phyloP scores from a whole-genome alignment of 2,329 filamentous ascomycete species.

The Verticillium isaacii region DNA sequence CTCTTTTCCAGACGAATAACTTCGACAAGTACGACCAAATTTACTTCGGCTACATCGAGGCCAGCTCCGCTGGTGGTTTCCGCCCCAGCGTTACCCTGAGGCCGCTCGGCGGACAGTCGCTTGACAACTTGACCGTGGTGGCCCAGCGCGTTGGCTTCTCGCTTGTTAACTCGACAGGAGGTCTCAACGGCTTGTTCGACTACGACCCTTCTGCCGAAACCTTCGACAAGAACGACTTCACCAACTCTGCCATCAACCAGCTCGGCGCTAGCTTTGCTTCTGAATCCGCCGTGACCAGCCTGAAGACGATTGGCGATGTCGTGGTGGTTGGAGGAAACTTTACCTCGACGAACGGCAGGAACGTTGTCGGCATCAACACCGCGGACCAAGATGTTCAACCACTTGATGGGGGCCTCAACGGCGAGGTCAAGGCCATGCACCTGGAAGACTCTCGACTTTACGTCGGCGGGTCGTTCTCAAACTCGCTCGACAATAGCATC shows the following conservation, averaged over 20 bases:
- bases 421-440: constrained; percentile 68
- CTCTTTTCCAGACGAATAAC: constrained; percentile 85
- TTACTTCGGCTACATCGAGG: constrained; percentile 80
- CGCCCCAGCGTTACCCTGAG: constrained; percentile 75
- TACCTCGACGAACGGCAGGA: constrained; percentile 59
- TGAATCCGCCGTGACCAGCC: constrained; percentile 63
- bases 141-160: constrained; percentile 82
- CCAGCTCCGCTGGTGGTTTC: constrained; percentile 61
- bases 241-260: constrained; percentile 68
- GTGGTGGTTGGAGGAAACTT: constrained; percentile 85
- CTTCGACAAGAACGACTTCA: constrained; percentile 58
- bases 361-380: constrained; percentile 71
- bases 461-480: constrained; percentile 80
- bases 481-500: constrained; percentile 57
- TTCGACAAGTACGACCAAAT: constrained; percentile 96
- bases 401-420: constrained; percentile 72
- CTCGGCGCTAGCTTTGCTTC: constrained; percentile 66
- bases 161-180: constrained; percentile 67
- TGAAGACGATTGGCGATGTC: constrained; percentile 59
- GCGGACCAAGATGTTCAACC: constrained; percentile 57
- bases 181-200: constrained; percentile 86
- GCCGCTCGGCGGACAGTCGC: constrained; percentile 59
- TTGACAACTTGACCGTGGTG: constrained; percentile 69
- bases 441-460: constrained; percentile 65
- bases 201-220: constrained; percentile 64